Conservation (phyloP, 2,329 filamentous ascomycete genomes). For the Diplodia scrobiculata region DNA sequence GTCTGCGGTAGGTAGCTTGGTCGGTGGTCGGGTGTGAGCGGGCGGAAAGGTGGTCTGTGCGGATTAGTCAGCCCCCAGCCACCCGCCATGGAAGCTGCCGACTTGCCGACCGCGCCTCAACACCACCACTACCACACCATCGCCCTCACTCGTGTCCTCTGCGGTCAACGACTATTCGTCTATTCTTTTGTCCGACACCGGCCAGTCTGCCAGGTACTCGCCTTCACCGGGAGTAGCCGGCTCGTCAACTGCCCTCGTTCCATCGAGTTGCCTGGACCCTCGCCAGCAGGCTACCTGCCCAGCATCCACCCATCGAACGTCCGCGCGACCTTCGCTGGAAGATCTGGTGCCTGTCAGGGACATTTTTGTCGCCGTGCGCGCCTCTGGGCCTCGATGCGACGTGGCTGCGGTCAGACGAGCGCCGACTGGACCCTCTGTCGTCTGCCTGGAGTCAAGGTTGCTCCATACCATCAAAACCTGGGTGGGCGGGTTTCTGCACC, state of each 20-base stretch:
- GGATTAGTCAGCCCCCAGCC: not conserved
- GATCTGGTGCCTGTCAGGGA: slow-evolving; percentile 8
- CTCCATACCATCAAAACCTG: not conserved
- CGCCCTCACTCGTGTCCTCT: not conserved
- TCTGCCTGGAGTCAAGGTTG: slow-evolving; percentile 4
- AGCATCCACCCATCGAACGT: slow-evolving; percentile 9
- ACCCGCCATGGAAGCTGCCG: not conserved
- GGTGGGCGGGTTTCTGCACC: slow-evolving; percentile 4
- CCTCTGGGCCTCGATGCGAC: slow-evolving; percentile 4
- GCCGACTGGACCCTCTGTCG: slow-evolving; percentile 6
- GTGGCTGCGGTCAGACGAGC: not conserved
- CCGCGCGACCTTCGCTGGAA: slow-evolving; percentile 2
- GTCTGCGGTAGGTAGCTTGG: not conserved
- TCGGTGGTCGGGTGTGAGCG: not conserved
- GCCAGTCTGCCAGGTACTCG: slow-evolving; percentile 4
- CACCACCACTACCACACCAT: not conserved
- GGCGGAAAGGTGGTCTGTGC: not conserved
- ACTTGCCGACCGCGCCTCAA: not conserved
- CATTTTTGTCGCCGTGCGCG: slow-evolving; percentile 6
- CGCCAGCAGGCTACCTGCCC: not conserved
- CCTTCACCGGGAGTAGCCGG: slow-evolving; percentile 5
- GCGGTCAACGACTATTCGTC: not conserved
- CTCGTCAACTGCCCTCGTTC: slow-evolving; percentile 1
- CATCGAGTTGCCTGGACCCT: slow-evolving; percentile 7
- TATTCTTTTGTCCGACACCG: not conserved